Base-by-base conservation (phyloP, 148 eudicot species). In the Euryodendron excelsum region DNA sequence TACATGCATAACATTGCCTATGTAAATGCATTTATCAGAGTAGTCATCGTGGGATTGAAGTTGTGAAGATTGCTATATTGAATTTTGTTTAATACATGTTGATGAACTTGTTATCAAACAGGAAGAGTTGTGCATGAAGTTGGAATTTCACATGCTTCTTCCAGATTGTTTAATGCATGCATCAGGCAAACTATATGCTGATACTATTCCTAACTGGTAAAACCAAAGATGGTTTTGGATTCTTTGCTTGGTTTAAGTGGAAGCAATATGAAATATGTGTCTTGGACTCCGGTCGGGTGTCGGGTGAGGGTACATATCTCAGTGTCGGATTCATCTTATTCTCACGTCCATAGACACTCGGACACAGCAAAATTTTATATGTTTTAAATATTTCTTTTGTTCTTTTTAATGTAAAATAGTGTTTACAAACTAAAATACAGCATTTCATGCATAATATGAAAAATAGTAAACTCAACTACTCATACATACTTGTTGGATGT, bases 211-310 rank as follows among this genome's bases (percentile, higher is more conserved):
- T 23, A 37, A 67, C 15, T 67, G 72, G 53, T 10, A 67, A 67
- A n/a, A 15, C 18, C 10, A 41, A 67, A 13, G 18, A 21, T 37
- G 48, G 17, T 67, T 39, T 45, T 67, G 18, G 44, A 39, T 41
- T 4, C 30, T 67, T 39, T 65, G 45, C 21, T 36, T 36, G 25
- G 69, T 65, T 33, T n/a, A 65, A 39, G 28, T 39, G 28, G 50
- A 67, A 37, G 50, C 48, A 67, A 67, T 25, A 41, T 39, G 72
- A 67, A n/a, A n/a, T n/a, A n/a, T n/a, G n/a, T n/a, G n/a, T n/a
- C n/a, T n/a, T n/a, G n/a, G n/a, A n/a, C n/a, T n/a, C n/a, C n/a
- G n/a, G n/a, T n/a, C n/a, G n/a, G n/a, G n/a, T n/a, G n/a, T n/a
- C n/a, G n/a, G n/a, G n/a, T n/a, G n/a, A n/a, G n/a, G n/a, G n/a